Evolutionary conservation across 1,284 basidiomycete genomes (phyloP), one percentile per base, ranked within the genome.

Genomic region (Athelia sp.): DNA sequence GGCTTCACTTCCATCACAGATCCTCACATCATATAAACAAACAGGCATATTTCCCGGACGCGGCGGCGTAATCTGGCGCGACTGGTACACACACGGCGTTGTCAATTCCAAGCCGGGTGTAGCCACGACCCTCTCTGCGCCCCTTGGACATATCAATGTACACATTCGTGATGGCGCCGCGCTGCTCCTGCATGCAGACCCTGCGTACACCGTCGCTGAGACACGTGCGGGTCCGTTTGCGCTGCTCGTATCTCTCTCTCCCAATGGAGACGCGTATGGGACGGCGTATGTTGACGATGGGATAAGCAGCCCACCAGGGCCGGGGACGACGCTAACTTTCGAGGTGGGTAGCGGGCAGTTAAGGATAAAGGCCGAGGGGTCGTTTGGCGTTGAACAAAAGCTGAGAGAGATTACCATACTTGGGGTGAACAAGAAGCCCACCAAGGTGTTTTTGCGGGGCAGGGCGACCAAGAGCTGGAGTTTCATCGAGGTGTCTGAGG

Each of bases 51-150:
- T 87, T 68, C 82, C 81, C 23, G 83, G 83, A 1, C 67, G 74
- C 49, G 79, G 78, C n/a, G 67, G 65, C 14, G 76, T 78, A 1
- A 67, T 74, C 50, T 91, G 85, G 87, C 76, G 84, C 48, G 87
- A 90, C 64, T 88, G 84, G 79, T 89, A 82, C 66, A 87, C 82
- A 0, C 83, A 87, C 58, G 69, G 76, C 31, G 70, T 70, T 35
- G 74, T 78, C 36, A 66, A 73, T 54, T 66, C 63, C 17, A 61
- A 66, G 6, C 45, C 60, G 10, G 69, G 70, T 18, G 59, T 57
- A 18, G 72, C 71, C 52, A 74, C 73, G 1, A 76, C 75, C 3
- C 71, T 87, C 15, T 52, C 65, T 23, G 76, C 81, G 2, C 81
- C 84, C 1, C 74, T 90, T 1, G 75, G 80, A 3, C 76, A 86